Evolutionary conservation across 192 early-diverging fungal species (phyloP).

Genomic region (Coemansia sp.): DNA sequence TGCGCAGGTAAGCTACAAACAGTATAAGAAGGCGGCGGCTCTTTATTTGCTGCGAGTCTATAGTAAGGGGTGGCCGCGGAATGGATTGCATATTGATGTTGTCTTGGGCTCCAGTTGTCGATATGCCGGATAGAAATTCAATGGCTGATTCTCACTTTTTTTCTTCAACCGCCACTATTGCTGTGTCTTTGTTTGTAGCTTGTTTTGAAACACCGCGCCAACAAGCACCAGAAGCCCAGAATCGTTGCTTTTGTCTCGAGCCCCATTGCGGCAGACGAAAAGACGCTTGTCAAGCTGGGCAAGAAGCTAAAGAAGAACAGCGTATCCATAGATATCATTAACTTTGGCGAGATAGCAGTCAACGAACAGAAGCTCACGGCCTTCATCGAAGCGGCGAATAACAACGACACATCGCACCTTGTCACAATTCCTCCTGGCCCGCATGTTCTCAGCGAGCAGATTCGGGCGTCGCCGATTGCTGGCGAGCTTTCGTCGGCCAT

Average conservation of each 20-base stretch:
- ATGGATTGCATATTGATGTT: too few relatives aligned
- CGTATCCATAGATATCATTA: constrained; percentile 89
- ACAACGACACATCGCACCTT: constrained; percentile 89
- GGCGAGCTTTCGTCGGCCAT: constrained; percentile 56
- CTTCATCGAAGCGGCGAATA: constrained; percentile 87
- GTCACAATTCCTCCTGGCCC: constrained; percentile 91
- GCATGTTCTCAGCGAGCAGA: constrained; percentile 80
- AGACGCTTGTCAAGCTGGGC: constrained; percentile 79
- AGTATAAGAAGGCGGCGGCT: too few relatives aligned
- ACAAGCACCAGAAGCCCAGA: constrained; percentile 91
- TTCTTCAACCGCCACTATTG: too few relatives aligned
- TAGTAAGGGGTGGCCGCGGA: too few relatives aligned
- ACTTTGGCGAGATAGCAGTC: constrained; percentile 88
- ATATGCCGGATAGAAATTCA: too few relatives aligned
- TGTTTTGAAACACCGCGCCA: constrained; percentile 94
- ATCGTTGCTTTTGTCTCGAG: constrained; percentile 94
- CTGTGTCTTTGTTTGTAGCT: constrained; percentile 36
- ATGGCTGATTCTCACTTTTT: too few relatives aligned
- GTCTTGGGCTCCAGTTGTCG: too few relatives aligned
- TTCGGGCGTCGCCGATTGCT: constrained; percentile 84
- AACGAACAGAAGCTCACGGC: constrained; percentile 89
- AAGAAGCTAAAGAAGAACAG: constrained; percentile 99
- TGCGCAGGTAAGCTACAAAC: constrained; percentile 67
- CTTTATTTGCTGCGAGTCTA: too few relatives aligned
- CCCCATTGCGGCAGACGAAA: constrained; percentile 80